Evolutionary conservation across 2,329 filamentous ascomycete genomes (phyloP).

Genomic region (Cordyceps tenuipes): DNA sequence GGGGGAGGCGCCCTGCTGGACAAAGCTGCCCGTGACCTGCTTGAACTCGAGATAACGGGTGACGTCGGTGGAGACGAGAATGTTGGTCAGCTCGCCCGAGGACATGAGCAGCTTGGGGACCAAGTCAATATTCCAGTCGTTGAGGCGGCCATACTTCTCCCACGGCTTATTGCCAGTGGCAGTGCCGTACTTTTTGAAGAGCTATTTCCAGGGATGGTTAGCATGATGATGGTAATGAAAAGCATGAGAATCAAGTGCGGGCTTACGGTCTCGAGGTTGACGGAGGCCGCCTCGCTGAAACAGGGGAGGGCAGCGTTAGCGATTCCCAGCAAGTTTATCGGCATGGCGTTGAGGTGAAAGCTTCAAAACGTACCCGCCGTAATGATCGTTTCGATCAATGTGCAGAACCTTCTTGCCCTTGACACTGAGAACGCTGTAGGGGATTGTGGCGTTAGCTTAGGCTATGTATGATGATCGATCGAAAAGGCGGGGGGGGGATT

Average conservation of each 20-base stretch:
- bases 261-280: conserved; percentile 86
- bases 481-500: conserved; percentile 6
- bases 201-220: conserved; percentile 38
- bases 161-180: conserved; percentile 76
- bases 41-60: conserved; percentile 86
- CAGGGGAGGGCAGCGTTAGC: conserved; percentile 13
- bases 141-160: conserved; percentile 93
- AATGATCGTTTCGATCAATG: conserved; percentile 97
- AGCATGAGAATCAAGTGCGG: not conserved
- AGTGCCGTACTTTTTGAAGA: conserved; percentile 96
- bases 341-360: not conserved
- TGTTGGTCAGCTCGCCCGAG: conserved; percentile 96
- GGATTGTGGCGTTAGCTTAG: conserved; percentile 2
- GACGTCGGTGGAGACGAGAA: conserved; percentile 91
- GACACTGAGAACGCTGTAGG: conserved; percentile 76
- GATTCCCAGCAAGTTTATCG: not conserved
- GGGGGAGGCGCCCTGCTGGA: conserved; percentile 75
- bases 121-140: conserved; percentile 99
- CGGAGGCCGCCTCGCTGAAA: conserved; percentile 74
- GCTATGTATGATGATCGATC: not conserved
- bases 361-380: conserved; percentile 69
- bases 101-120: conserved; percentile 99
- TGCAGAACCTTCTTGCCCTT: conserved; percentile 99
- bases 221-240: not conserved
- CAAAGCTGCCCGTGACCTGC: conserved; percentile 91